A percentile compares a stretch with the other conserved stretches of the same genome.
These are phyloP conservation scores for Cercospora sp. DNA, from an alignment of 2,329 filamentous ascomycete genomes.

Conservation along the genomic window DNA sequence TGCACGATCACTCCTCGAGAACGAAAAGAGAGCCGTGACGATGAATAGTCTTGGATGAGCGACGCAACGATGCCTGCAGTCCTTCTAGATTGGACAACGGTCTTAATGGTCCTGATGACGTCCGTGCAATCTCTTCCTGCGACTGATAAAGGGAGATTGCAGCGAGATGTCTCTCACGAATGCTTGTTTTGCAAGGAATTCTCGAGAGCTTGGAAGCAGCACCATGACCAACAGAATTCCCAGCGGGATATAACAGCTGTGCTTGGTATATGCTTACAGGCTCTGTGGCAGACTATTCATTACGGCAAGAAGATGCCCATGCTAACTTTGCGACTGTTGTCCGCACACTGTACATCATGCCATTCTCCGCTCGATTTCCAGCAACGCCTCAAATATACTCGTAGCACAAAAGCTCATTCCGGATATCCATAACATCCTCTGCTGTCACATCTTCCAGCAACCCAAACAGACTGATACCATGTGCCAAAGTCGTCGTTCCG, in stretches of 20 bases:
- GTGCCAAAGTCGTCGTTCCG: not conserved
- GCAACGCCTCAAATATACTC: not conserved
- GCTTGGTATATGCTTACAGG: no score
- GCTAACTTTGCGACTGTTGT: not conserved
- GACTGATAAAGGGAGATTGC: not conserved
- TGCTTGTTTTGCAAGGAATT: not conserved
- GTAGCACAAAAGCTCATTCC: constrained; percentile 4
- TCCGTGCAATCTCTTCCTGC: not conserved
- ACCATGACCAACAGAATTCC: not conserved
- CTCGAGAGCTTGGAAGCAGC: not conserved
- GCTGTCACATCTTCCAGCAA: not conserved
- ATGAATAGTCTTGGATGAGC: no score
- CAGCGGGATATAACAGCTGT: not conserved
- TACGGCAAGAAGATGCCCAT: not conserved
- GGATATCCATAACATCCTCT: constrained; percentile 16
- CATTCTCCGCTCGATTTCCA: not conserved
- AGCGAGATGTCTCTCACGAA: not conserved
- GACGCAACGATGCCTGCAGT: no score
- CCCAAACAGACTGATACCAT: not conserved
- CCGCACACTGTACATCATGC: not conserved
- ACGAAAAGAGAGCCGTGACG: no score
- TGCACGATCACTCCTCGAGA: not conserved
- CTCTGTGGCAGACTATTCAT: not conserved
- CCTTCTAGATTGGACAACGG: no score
- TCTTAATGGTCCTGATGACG: not conserved